Evolutionary conservation across 805 yeast species (phyloP), one percentile per base, ranked within the genome.

Genomic region (Pichia heedii): DNA sequence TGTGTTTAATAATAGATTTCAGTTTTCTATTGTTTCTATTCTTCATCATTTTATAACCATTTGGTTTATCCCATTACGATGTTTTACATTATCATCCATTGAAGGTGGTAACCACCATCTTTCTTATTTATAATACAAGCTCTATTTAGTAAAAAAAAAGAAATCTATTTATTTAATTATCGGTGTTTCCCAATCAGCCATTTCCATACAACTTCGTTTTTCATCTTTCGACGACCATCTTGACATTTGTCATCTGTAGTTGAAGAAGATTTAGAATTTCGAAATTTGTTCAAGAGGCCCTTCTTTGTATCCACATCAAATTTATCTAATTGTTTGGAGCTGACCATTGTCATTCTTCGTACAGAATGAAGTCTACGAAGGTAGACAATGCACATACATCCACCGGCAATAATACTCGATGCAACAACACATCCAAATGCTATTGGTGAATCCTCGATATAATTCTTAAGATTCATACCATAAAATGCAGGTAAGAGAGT

Each of bases 401-500:
- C 46, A 0, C 84, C 93, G 46, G 73, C 70, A 0, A 76, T 13
- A 3, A 76, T 51, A 11, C 87, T 79, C 5, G 75, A 43, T 0
- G 60, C 57, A 2, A 81, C 68, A 5, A 83, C 80, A 2, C 69
- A 65, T 0, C 72, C 77, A 60, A 84, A 84, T 0, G 93, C 93
- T 34, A 63, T 55, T 30, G 66, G 54, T 1, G 84, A 75, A 5
- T 81, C 85, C 58, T 84, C 94, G 5, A 84, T 76, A 54, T 79
- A 84, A 54, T 84, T 84, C 49, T 81, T 81, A 54, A 84, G 65
- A 55, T 84, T 84, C 94, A 84, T 84, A 29, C 95, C 96, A 55
- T 85, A 89, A 53, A 88, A 80, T 8, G 95, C 95, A 2, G 96
- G 95, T 1, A 86, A 54, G 19, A 85, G 65, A 1, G 95, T 82